Evolutionary conservation across 805 yeast species (phyloP), one percentile per base, ranked within the genome.

Genomic region (Yarrowia sp.): DNA sequence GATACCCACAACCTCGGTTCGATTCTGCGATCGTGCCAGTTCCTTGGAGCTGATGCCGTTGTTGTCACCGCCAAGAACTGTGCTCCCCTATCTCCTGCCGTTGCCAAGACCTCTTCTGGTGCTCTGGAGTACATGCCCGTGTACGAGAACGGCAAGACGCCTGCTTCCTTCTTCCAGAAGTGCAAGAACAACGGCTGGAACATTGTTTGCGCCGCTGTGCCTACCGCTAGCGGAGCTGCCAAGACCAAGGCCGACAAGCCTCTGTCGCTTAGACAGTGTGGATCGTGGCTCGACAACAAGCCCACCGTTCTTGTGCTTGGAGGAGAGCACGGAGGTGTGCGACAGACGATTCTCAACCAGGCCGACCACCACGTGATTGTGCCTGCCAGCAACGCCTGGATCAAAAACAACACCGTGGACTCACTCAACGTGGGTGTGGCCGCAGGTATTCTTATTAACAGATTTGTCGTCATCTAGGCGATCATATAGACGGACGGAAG

Each of bases 1-100:
- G 97, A 90, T 71, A 93, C 97, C 0, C 96, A 89, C 71, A 90
- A 90, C 70, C 77, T 89, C 67, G 97, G 97, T 7, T 94, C 93
- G 22, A 83, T 90, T 42, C 73, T 88, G 27, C 77, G 97, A 70
- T 82, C 91, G 2, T 93, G 96, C 0, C 87, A 84, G 73, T 90
- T 80, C 73, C 76, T 90, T 13, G 97, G 97, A 8, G 96, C 80
- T 2, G 96, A 91, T 73, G 87, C 89, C 68, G 75, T 90, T 6
- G 83, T 87, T 1, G 74, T 86, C 42, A 86, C 96, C 1, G 84
- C 81, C 33, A 81, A 80, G 56, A 86, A 88, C 69, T 82, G 88
- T 67, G 89, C 97, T 0, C 81, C 86, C 16, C 72, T 91, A 63
- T 83, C 93, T 0, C 90, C 96, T 0, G 86, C 81, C 0, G 92